Percentiles rank a stretch among this genome's conserved stretches.
phyloP scores from a whole-genome alignment of 345 rosid species.

The Populus simonii region DNA sequence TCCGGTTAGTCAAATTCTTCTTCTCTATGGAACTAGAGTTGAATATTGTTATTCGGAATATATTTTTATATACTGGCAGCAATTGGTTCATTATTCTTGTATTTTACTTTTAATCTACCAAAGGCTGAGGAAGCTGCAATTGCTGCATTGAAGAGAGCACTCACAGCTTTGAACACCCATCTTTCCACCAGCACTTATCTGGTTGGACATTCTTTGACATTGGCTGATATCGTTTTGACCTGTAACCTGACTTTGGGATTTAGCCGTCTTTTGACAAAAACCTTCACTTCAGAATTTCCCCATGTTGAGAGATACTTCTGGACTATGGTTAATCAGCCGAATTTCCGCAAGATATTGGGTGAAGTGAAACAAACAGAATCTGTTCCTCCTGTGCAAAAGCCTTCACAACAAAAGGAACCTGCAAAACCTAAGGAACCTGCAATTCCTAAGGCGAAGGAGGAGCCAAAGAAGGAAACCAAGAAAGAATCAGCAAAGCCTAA shows the following conservation, averaged over 20 bases:
- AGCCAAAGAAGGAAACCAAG: constrained; percentile 57
- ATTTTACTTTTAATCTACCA: neutral
- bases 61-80: neutral
- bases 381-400: constrained; percentile 58
- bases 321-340: constrained; percentile 93
- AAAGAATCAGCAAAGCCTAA: constrained; percentile 82
- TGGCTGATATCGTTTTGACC: constrained; percentile 74
- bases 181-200: constrained; percentile 74
- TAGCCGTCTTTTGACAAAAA: constrained; percentile 53
- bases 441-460: constrained; percentile 46
- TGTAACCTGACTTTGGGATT: constrained; percentile 72
- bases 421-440: constrained; percentile 41
- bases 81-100: neutral
- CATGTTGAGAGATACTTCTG: constrained; percentile 99
- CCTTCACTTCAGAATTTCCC: constrained; percentile 81
- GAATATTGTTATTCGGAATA: neutral
- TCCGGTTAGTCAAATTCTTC: constrained; percentile 46
- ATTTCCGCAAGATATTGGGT: constrained; percentile 71
- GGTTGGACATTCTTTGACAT: constrained; percentile 84
- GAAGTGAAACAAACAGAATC: constrained; percentile 79
- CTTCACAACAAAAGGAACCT: constrained; percentile 51
- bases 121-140: constrained; percentile 84
- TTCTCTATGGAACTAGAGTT: neutral
- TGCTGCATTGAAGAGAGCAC: constrained; percentile 68
- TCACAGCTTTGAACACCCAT: constrained; percentile 68